Evolutionary conservation across 371 early-diverging fungal species (phyloP).

Genomic region (Mucor plumbeus): DNA sequence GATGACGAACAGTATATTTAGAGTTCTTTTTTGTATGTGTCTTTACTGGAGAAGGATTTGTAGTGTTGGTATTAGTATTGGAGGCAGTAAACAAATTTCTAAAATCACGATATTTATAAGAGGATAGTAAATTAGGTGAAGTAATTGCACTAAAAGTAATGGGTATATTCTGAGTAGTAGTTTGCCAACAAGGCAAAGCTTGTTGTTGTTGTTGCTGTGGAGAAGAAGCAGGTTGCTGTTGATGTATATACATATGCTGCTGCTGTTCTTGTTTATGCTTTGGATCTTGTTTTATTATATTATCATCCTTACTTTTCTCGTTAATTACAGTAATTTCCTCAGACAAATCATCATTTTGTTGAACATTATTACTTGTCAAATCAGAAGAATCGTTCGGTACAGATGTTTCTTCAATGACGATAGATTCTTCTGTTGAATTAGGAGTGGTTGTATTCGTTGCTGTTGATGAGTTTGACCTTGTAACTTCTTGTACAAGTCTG

Average conservation of each 20-base stretch:
- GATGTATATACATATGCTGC: constrained; percentile 15
- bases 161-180: constrained; percentile 11
- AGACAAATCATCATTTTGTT: not conserved
- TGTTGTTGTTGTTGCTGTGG: constrained; percentile 27
- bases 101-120: constrained; percentile 7
- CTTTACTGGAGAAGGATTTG: constrained; percentile 13
- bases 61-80: not conserved
- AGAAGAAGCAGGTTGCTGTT: constrained; percentile 18
- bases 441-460: not conserved
- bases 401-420: not conserved
- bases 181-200: constrained; percentile 27
- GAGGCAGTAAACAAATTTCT: not conserved
- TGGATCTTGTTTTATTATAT: not conserved
- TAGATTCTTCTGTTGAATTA: not conserved
- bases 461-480: constrained; percentile 33
- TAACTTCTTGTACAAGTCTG: constrained; percentile 56
- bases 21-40: constrained; percentile 34
- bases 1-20: constrained; percentile 31
- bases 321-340: not conserved
- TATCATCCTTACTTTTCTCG: not conserved
- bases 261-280: constrained; percentile 32
- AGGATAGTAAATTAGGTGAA: constrained; percentile 18
- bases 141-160: constrained; percentile 33
- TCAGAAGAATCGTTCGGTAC: not conserved
- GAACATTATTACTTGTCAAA: not conserved